phyloP scores from a whole-genome alignment of 139 green algal genomes.

The Chlorella sorokiniana region DNA sequence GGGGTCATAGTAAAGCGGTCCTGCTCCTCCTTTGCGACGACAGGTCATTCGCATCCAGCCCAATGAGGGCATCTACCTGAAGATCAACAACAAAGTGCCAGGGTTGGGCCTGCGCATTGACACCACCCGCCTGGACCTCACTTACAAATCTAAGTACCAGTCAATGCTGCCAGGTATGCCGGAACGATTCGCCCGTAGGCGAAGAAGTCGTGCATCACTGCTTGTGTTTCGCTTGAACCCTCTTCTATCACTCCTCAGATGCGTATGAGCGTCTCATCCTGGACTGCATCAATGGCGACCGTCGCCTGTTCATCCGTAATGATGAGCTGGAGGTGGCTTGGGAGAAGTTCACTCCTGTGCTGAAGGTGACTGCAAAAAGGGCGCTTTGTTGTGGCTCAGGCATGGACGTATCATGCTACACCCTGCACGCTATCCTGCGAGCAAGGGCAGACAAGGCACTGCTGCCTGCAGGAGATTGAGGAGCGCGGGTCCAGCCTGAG shows the following conservation, averaged over 20 bases:
- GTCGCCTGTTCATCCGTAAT: conserved; percentile 82
- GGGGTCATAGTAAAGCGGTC: not conserved
- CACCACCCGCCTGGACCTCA: conserved; percentile 90
- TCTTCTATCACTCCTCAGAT: conserved; percentile 64
- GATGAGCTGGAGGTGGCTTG: conserved; percentile 97
- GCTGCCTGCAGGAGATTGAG: conserved; percentile 70
- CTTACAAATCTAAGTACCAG: conserved; percentile 76
- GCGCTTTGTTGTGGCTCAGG: not conserved
- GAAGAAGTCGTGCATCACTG: no score
- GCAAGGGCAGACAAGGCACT: not conserved
- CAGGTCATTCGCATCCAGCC: conserved; percentile 98
- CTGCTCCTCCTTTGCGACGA: not conserved
- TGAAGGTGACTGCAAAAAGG: conserved; percentile 61
- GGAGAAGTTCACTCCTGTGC: conserved; percentile 95
- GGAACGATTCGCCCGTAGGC: no score
- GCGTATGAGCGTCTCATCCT: conserved; percentile 98
- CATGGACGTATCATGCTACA: not conserved
- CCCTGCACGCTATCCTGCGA: not conserved
- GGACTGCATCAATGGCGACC: conserved; percentile 94
- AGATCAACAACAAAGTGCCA: conserved; percentile 99
- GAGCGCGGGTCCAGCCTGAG: conserved; percentile 79
- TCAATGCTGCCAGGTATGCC: conserved; percentile 49
- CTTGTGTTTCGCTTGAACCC: not conserved
- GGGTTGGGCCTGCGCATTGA: conserved; percentile 94
- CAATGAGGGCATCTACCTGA: conserved; percentile 98